Percentiles rank a stretch among this genome's conserved stretches.
These are phyloP conservation scores for Aspergillus egyptiacus DNA, from an alignment of 495 filamentous ascomycete species.

Conservation along the genomic window DNA sequence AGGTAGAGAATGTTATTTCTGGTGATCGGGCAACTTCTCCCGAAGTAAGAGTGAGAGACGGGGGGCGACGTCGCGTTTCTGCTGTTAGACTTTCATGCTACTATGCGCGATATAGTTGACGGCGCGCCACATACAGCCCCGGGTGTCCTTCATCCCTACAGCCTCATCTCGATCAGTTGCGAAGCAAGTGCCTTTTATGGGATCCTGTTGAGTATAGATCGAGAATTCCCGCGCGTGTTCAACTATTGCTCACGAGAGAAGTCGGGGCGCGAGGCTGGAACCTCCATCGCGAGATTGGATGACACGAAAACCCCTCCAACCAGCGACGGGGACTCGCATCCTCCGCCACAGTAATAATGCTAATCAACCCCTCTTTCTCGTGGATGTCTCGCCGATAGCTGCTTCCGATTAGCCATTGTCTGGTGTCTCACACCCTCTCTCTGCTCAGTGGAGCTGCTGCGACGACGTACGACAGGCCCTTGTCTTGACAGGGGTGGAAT, in stretches of 20 bases:
- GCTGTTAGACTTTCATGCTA: conserved; percentile 12
- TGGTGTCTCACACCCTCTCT: too few relatives aligned
- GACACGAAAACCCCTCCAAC: conserved; percentile 10
- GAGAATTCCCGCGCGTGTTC: conserved; percentile 14
- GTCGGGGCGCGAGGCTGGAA: conserved; percentile 14
- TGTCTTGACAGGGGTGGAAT: conserved; percentile 21
- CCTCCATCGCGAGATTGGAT: conserved; percentile 9
- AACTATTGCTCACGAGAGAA: neutral
- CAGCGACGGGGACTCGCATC: conserved; percentile 15
- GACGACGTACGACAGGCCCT: conserved; percentile 22
- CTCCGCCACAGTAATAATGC: conserved; percentile 18
- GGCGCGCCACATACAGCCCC: conserved; percentile 9
- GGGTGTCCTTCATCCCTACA: neutral
- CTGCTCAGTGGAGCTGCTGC: conserved; percentile 21
- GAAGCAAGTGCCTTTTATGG: conserved; percentile 1
- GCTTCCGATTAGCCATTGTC: conserved; percentile 16
- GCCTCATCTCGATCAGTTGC: conserved; percentile 8
- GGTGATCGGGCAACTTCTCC: conserved; percentile 1
- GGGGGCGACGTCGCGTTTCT: conserved; percentile 5
- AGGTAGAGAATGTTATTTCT: neutral
- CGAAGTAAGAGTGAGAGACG: conserved; percentile 5
- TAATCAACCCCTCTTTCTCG: conserved; percentile 15
- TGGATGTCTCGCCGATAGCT: conserved; percentile 22
- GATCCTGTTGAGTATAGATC: neutral
- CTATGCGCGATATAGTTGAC: conserved; percentile 16